phyloP scores from a whole-genome alignment of 352 stramenopile genomes.

The Globisporangium parvum region DNA sequence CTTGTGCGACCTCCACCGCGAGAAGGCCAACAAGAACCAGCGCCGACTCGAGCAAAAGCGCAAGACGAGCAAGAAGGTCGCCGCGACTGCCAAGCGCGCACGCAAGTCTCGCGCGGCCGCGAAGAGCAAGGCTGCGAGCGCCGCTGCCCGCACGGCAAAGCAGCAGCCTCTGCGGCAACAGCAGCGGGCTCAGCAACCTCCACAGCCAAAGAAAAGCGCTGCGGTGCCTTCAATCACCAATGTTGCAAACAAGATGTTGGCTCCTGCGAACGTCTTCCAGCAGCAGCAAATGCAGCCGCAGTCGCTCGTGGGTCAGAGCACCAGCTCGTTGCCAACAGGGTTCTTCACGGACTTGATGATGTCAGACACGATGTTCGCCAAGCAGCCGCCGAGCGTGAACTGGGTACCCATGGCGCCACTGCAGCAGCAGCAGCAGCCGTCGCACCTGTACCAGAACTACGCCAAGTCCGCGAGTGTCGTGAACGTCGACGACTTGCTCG shows the following conservation, averaged over 20 bases:
- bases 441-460: background rate
- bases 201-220: background rate
- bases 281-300: background rate
- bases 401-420: background rate
- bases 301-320: background rate
- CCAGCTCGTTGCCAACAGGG: slow-evolving; percentile 1
- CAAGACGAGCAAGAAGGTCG: slow-evolving; percentile 17
- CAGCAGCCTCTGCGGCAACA: background rate
- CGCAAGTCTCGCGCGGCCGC: slow-evolving; percentile 7
- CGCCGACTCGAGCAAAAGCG: slow-evolving; percentile 33
- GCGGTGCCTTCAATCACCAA: too few species aligned
- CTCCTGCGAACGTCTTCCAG: too few species aligned
- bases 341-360: slow-evolving; percentile 17
- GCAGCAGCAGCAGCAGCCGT: background rate
- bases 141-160: background rate
- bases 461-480: background rate
- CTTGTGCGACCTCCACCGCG: slow-evolving; percentile 46
- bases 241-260: background rate
- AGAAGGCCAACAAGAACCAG: slow-evolving; percentile 49
- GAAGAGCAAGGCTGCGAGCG: background rate
- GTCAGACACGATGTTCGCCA: slow-evolving; percentile 4
- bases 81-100: slow-evolving; percentile 4
- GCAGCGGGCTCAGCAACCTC: background rate
- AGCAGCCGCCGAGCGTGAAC: background rate
- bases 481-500: slow-evolving; percentile 5